These are phyloP conservation scores for Triticum urartu DNA, from an alignment of 176 grass and related monocot species.

Conservation along the genomic window DNA sequence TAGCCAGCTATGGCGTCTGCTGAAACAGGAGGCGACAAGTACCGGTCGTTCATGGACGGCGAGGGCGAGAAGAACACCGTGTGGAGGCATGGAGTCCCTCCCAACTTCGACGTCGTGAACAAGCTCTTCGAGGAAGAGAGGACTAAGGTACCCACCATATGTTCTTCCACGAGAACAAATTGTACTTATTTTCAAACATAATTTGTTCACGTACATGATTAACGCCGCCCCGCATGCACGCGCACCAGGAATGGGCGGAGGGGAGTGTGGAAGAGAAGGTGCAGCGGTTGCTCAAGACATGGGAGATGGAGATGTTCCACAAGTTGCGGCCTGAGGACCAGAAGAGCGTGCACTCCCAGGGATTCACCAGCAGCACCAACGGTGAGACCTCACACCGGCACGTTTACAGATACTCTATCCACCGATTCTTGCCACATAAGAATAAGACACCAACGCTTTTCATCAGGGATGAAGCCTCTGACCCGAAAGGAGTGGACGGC, in stretches of 20 bases:
- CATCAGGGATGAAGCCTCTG: constrained; percentile 27
- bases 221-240: too few relatives aligned
- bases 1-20: constrained; percentile 29
- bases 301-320: constrained; percentile 79
- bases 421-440: too few relatives aligned
- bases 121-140: constrained; percentile 77
- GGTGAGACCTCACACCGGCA: constrained; percentile 14
- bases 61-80: constrained; percentile 61
- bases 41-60: constrained; percentile 68
- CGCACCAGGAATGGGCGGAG: constrained; percentile 44
- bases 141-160: constrained; percentile 37
- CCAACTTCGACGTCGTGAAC: constrained; percentile 70
- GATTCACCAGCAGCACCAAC: constrained; percentile 46
- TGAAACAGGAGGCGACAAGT: constrained; percentile 46
- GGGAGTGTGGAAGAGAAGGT: constrained; percentile 74
- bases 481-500: constrained; percentile 26
- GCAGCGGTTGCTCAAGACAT: constrained; percentile 70
- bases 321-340: constrained; percentile 41
- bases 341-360: constrained; percentile 40
- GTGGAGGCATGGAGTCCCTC: constrained; percentile 61
- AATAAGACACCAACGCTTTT: too few relatives aligned
- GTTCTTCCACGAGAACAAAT: too few relatives aligned
- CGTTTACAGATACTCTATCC: too few relatives aligned
- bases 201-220: neutral
- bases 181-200: too few relatives aligned